Evolutionary conservation across 164 flowering plant genomes (phyloP).

Genomic region (Tetrastigma voinierianum): DNA sequence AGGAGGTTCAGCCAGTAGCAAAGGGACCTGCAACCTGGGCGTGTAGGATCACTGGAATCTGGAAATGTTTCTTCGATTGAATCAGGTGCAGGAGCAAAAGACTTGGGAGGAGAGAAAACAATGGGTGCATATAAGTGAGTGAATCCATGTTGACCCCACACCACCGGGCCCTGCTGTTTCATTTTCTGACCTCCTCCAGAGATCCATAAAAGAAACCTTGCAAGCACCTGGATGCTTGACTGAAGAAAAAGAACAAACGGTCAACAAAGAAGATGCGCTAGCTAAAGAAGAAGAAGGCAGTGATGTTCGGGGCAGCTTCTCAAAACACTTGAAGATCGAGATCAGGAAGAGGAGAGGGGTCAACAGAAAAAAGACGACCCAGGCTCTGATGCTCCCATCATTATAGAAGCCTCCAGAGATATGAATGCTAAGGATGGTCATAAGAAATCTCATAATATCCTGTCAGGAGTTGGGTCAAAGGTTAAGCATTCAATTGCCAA

Average conservation of each 20-base stretch:
- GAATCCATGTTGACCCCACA: conserved; percentile 9
- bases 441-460: conserved; percentile 66
- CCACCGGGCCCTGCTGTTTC: conserved; percentile 14
- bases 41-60: conserved; percentile 10
- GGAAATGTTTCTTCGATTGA: conserved; percentile 17
- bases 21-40: conserved; percentile 7
- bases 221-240: conserved; percentile 13
- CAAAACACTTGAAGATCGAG: conserved; percentile 35
- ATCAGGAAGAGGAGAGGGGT: conserved; percentile 34
- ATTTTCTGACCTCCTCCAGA: conserved; percentile 23
- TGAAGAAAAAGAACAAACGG: conserved; percentile 13
- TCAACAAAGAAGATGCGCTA: conserved; percentile 19
- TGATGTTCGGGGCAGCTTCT: conserved; percentile 23
- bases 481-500: conserved; percentile 86
- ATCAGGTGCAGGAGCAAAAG: conserved; percentile 16
- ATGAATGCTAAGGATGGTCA: conserved; percentile 42
- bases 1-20: conserved; percentile 11
- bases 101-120: conserved; percentile 20
- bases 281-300: conserved; percentile 21
- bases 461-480: conserved; percentile 87
- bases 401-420: conserved; percentile 61
- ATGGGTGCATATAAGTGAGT: neutral
- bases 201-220: conserved; percentile 26
- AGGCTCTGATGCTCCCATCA: conserved; percentile 50
- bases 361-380: conserved; percentile 37